Conservation (phyloP, 2,329 filamentous ascomycete genomes). For the Sarocladium strictum region DNA sequence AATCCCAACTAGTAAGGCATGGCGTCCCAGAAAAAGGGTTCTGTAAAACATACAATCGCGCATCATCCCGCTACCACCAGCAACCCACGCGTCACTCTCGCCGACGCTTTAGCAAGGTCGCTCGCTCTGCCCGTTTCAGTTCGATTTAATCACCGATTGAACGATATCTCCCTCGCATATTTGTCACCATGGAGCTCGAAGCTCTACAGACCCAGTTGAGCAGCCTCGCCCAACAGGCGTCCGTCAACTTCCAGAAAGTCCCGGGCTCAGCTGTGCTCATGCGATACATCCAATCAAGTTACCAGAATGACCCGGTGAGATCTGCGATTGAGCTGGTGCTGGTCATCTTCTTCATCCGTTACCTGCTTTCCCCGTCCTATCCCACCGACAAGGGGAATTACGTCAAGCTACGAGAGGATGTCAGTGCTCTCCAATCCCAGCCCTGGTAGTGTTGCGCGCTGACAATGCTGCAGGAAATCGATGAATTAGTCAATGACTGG, state of each 20-base stretch:
- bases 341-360: slow-evolving; percentile 91
- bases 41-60: not conserved
- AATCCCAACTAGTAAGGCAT: not conserved
- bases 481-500: slow-evolving; percentile 96
- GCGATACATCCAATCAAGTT: slow-evolving; percentile 93
- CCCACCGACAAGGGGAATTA: slow-evolving; percentile 85
- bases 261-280: slow-evolving; percentile 91
- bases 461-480: slow-evolving; percentile 61
- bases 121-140: too few relatives aligned
- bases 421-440: slow-evolving; percentile 15
- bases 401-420: slow-evolving; percentile 80
- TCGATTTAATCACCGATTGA: too few relatives aligned
- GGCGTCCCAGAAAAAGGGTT: not conserved
- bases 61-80: not conserved
- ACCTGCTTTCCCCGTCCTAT: slow-evolving; percentile 87
- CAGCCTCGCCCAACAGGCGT: slow-evolving; percentile 45
- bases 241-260: slow-evolving; percentile 74
- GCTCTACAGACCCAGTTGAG: slow-evolving; percentile 48
- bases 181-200: slow-evolving; percentile 53
- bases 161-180: not conserved
- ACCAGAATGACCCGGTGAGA: slow-evolving; percentile 93
- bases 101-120: too few relatives aligned
- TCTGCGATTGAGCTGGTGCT: slow-evolving; percentile 90
- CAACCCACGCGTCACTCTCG: not conserved
- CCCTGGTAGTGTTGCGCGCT: slow-evolving; percentile 14